Conservation (phyloP, 176 grass and related monocot genomes). For the Ensete glaucum region DNA sequence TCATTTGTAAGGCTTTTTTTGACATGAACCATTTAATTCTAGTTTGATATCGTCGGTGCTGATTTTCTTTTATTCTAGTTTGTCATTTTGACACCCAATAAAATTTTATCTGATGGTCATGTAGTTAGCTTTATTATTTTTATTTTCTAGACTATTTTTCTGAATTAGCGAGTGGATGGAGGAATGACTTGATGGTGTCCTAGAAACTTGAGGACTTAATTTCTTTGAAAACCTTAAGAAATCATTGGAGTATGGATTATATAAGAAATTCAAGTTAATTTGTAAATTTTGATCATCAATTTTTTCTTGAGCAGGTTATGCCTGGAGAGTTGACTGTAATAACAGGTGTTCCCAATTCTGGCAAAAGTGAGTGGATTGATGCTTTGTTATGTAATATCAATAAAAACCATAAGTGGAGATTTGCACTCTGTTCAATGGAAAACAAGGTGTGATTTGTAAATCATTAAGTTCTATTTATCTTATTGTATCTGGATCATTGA, state of each 20-base stretch:
- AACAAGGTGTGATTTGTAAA: constrained; percentile 56
- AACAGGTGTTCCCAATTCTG: constrained; percentile 94
- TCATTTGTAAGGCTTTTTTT: no score
- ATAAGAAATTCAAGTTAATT: neutral
- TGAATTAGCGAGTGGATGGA: no score
- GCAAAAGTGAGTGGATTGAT: constrained; percentile 99
- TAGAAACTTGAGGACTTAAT: neutral
- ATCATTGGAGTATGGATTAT: neutral
- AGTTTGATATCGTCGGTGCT: no score
- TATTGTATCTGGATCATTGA: constrained; percentile 8
- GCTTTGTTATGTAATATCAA: constrained; percentile 91
- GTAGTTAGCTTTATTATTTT: no score
- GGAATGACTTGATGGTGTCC: neutral
- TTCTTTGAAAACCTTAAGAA: neutral
- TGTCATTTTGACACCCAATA: no score
- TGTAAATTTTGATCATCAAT: neutral
- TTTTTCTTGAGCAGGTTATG: constrained; percentile 44
- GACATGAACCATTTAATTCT: no score
- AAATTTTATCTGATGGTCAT: no score
- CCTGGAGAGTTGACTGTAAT: constrained; percentile 87
- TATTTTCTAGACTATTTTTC: no score
- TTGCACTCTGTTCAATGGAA: constrained; percentile 95
- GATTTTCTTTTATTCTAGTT: no score
- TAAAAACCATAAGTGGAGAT: constrained; percentile 54
- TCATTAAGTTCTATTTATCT: constrained; percentile 10